A percentile compares a stretch with the other conserved stretches of the same genome.
phyloP scores from a whole-genome alignment of 2,329 filamentous ascomycete genomes.

The Cadophora gregata region DNA sequence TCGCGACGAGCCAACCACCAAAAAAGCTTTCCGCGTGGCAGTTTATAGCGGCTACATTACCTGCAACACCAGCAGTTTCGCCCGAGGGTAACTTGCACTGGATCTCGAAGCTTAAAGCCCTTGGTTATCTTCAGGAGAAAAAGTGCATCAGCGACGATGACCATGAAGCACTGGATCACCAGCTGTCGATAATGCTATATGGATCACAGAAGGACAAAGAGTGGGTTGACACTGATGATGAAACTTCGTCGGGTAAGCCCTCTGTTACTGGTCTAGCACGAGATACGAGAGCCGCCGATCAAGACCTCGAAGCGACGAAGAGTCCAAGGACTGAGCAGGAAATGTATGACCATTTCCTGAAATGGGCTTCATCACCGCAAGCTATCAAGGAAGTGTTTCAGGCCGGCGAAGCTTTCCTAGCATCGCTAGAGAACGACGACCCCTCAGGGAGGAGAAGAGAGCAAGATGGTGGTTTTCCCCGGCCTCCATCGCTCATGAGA shows the following conservation, averaged over 20 bases:
- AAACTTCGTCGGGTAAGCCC: neutral
- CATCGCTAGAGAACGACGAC: constrained; percentile 13
- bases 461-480: neutral
- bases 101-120: constrained; percentile 27
- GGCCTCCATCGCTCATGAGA: constrained; percentile 10
- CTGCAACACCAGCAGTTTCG: neutral
- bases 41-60: neutral
- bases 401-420: constrained; percentile 16
- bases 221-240: neutral
- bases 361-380: constrained; percentile 16
- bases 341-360: constrained; percentile 41
- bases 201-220: neutral
- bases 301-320: neutral
- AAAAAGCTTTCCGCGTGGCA: neutral
- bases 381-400: constrained; percentile 3
- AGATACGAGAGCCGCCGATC: neutral
- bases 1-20: constrained; percentile 32
- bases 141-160: neutral
- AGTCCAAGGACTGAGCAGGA: constrained; percentile 40
- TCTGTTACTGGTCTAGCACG: neutral
- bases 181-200: neutral
- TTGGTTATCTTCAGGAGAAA: constrained; percentile 24
- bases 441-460: neutral
- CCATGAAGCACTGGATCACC: neutral
- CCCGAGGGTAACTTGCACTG: constrained; percentile 19